A percentile compares a stretch with the other conserved stretches of the same genome.
Evolutionary conservation across 352 stramenopile species (phyloP).

Genomic region (Aphanomyces stellatus): DNA sequence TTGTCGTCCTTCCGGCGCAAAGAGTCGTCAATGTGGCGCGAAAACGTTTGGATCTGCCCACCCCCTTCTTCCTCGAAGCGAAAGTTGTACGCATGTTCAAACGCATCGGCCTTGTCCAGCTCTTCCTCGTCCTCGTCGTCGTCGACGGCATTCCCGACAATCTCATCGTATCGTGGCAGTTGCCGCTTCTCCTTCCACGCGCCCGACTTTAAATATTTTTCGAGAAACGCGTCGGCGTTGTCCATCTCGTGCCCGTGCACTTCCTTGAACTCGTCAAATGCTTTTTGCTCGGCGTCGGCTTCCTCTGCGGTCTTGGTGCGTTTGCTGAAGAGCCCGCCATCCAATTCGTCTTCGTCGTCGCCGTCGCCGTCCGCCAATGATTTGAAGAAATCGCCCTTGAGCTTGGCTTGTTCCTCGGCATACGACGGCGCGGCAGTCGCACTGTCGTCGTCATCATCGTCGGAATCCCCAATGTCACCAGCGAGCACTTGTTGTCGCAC

Average conservation of each 20-base stretch:
- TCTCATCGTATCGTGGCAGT: conserved; percentile 72
- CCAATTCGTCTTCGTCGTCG: conserved; percentile 24
- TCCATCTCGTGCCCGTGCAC: conserved; percentile 33
- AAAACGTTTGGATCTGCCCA: conserved; percentile 76
- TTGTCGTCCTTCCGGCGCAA: conserved; percentile 95
- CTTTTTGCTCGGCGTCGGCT: conserved; percentile 54
- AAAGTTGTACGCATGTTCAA: conserved; percentile 99
- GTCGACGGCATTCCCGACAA: conserved; percentile 52
- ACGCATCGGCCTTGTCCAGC: conserved; percentile 93
- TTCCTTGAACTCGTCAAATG: conserved; percentile 51
- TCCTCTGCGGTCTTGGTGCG: conserved; percentile 56
- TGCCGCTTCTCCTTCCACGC: conserved; percentile 64
- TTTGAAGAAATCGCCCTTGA: conserved; percentile 57
- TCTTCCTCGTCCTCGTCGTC: conserved; percentile 87
- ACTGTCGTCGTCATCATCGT: conserved; percentile 47
- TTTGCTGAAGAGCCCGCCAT: conserved; percentile 59
- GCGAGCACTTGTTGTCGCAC: conserved; percentile 91
- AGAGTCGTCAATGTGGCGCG: conserved; percentile 75
- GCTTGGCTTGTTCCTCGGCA: conserved; percentile 54
- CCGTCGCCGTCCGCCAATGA: conserved; percentile 29
- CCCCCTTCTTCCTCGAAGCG: conserved; percentile 96
- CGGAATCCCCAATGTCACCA: conserved; percentile 49
- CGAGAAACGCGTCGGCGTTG: conserved; percentile 65
- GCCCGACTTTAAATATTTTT: conserved; percentile 68
- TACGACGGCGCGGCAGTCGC: conserved; percentile 41